Base-by-base conservation (phyloP, 1,139 yeast genomes). In the Candida sp. region DNA sequence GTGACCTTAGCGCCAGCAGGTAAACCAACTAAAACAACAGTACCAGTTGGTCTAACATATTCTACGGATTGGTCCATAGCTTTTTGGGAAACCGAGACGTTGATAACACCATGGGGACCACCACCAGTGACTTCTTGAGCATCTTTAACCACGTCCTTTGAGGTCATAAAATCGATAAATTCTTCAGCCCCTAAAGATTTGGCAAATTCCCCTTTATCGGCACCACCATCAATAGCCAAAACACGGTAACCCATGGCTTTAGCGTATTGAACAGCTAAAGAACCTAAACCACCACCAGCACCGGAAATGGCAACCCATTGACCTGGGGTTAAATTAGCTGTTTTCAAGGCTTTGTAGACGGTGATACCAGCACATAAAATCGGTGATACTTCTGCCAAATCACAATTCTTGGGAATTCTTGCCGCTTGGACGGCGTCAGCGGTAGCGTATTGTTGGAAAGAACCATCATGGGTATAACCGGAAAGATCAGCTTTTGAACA, bases 241-340 rank as follows among this genome's bases (percentile, higher is more conserved):
- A 84, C 90, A 62, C 91, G 77, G 66, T 72, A 76, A 54, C 95
- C 95, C 88, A 87, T 82, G 48, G 90, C 91, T 64, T 73, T 79
- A 49, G 91, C 95, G 68, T 83, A 86, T 67, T 86, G 93, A 56
- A 87, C 74, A 47, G 91, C 93, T 49, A 86, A 70, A 41, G 90
- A 79, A 49, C 95, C 95, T 57, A 87, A 77, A 57, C 95, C 95
- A 66, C 95, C 91, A 60, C 83, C 89, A 45, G 91, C 91, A 67
- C 95, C 95, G 49, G 88, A 80, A 56, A 86, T 73, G 53, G 85
- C 84, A 47, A 85, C 88, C 88, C 89, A 84, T 58, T 86, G 80
- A 58, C 93, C 95, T 42, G 91, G 81, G 43, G 55, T 58, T 53
- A 82, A 72, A 40, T 75, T 71, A 45, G 91, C 84, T 41, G 82